Conservation (phyloP, 345 rosid genomes). For the Salix udensis region DNA sequence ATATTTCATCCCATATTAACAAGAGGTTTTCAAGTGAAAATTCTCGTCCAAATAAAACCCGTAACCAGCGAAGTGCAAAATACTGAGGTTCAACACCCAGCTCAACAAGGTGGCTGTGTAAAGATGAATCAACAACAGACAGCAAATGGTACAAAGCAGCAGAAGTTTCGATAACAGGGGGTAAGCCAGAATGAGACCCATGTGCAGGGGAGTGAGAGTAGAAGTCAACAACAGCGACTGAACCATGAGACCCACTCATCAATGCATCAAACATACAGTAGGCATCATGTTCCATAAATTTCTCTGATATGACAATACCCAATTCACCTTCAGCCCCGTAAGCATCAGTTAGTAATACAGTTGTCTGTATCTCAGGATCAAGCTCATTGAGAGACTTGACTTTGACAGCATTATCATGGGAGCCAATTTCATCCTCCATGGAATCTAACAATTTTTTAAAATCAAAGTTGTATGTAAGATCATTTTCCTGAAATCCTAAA, state of each 20-base stretch:
- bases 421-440: conserved; percentile 48
- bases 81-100: conserved; percentile 98
- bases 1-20: conserved; percentile 88
- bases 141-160: conserved; percentile 74
- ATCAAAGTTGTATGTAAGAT: conserved; percentile 72
- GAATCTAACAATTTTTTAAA: conserved; percentile 68
- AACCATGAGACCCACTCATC: conserved; percentile 71
- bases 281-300: conserved; percentile 97
- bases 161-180: conserved; percentile 89
- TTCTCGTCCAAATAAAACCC: conserved; percentile 93
- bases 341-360: conserved; percentile 70
- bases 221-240: conserved; percentile 83
- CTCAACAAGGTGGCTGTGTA: conserved; percentile 83
- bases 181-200: conserved; percentile 59
- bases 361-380: conserved; percentile 71
- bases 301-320: conserved; percentile 89
- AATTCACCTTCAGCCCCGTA: conserved; percentile 99
- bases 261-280: conserved; percentile 95
- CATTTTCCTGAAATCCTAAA: conserved; percentile 69
- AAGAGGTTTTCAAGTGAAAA: conserved; percentile 70
- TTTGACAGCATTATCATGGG: conserved; percentile 46
- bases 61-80: conserved; percentile 90
- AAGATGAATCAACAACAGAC: conserved; percentile 71
- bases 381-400: conserved; percentile 65
- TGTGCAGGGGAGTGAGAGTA: conserved; percentile 50